A percentile compares a stretch with the other conserved stretches of the same genome.
These are phyloP conservation scores for Sarocladiaceae sp. DNA, from an alignment of 2,329 filamentous ascomycete genomes.

Conservation along the genomic window DNA sequence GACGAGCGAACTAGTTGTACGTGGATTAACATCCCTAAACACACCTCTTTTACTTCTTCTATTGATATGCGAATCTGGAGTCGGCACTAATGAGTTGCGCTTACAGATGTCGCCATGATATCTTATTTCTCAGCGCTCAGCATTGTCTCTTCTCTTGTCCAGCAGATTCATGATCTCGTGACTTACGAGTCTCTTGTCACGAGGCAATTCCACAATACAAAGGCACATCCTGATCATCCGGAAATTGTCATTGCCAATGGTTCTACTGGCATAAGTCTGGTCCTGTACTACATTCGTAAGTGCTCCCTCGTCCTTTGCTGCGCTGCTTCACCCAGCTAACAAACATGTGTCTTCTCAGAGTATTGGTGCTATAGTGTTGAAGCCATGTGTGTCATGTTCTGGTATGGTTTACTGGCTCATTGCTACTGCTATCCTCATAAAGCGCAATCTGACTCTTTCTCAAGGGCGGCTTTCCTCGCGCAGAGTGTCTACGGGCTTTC, in stretches of 20 bases:
- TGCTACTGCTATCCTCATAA: too few species aligned
- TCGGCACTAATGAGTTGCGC: neutral
- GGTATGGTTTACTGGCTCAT: neutral
- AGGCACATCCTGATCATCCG: neutral
- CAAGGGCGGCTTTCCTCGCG: neutral
- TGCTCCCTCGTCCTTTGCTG: too few species aligned
- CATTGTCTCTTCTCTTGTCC: neutral
- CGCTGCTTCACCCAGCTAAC: neutral
- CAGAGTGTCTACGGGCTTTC: neutral
- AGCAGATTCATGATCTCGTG: neutral
- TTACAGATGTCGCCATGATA: neutral
- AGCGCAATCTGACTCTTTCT: neutral
- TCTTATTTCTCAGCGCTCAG: neutral
- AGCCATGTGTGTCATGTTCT: constrained; percentile 4
- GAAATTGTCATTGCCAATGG: neutral
- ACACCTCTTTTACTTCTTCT: neutral
- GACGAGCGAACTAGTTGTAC: neutral
- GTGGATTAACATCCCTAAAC: neutral
- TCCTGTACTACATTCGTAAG: constrained; percentile 1
- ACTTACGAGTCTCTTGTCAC: neutral
- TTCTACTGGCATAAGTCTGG: neutral
- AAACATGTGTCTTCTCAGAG: neutral
- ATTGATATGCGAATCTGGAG: too few species aligned
- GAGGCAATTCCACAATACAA: neutral
- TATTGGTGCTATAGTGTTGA: neutral